Conservation (phyloP, 2,329 filamentous ascomycete genomes). For the Hypoxylon sp. region DNA sequence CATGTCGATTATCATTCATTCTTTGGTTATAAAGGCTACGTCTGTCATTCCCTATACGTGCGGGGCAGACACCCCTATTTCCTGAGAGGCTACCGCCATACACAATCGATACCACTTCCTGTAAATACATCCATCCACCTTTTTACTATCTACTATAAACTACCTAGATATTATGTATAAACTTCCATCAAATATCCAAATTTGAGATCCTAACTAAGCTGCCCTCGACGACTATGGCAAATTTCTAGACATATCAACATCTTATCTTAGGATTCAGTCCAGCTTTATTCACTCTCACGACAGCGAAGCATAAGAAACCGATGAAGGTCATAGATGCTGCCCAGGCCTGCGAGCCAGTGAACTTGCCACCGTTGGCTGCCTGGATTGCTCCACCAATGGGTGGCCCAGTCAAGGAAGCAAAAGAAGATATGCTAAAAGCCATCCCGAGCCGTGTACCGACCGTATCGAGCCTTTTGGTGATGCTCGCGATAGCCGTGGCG, state of each 20-base stretch:
- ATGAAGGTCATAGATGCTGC: slow-evolving; percentile 53
- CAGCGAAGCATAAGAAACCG: slow-evolving; percentile 47
- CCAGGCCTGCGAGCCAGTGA: slow-evolving; percentile 55
- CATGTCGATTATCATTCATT: neutral
- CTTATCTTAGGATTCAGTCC: slow-evolving; percentile 44
- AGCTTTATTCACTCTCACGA: slow-evolving; percentile 45
- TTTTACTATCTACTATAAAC: slow-evolving; percentile 2
- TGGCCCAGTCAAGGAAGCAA: slow-evolving; percentile 58
- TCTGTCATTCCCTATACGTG: neutral
- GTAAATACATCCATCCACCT: neutral
- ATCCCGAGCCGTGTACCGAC: slow-evolving; percentile 60
- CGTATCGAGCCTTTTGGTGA: slow-evolving; percentile 58
- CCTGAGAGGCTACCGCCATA: neutral
- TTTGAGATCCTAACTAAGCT: neutral
- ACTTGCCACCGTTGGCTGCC: slow-evolving; percentile 48
- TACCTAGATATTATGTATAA: neutral
- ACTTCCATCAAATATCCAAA: neutral
- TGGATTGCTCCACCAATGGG: slow-evolving; percentile 59
- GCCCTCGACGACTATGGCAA: neutral
- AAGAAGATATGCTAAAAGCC: slow-evolving; percentile 58
- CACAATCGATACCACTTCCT: neutral
- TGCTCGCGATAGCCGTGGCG: slow-evolving; percentile 57
- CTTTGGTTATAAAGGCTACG: neutral
- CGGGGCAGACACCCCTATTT: neutral
- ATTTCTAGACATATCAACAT: slow-evolving; percentile 36